A percentile compares a stretch with the other conserved stretches of the same genome.
Evolutionary conservation across 805 yeast genomes (phyloP).

Genomic region (Suhomyces kilbournensis): DNA sequence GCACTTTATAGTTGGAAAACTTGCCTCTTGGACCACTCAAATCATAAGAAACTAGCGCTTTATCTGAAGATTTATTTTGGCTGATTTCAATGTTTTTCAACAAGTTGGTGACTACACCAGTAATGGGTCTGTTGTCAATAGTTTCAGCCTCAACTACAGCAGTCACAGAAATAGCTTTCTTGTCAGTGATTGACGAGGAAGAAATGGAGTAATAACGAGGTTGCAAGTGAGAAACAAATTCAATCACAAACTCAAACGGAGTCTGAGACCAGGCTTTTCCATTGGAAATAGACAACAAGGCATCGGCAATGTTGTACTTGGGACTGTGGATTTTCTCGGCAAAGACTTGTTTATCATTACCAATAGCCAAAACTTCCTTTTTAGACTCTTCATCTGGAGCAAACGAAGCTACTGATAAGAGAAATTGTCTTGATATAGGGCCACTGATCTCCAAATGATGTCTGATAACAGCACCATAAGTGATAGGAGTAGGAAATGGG

Average conservation of each 20-base stretch:
- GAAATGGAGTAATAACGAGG: slow-evolving; percentile 97
- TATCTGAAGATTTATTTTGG: slow-evolving; percentile 42
- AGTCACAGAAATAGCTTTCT: slow-evolving; percentile 73
- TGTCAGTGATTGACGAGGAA: slow-evolving; percentile 78
- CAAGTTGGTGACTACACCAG: slow-evolving; percentile 91
- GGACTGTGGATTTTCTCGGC: slow-evolving; percentile 60
- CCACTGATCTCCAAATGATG: slow-evolving; percentile 90
- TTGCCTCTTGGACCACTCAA: slow-evolving; percentile 78
- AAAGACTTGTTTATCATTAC: slow-evolving; percentile 67
- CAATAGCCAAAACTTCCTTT: slow-evolving; percentile 47
- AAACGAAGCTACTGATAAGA: slow-evolving; percentile 69
- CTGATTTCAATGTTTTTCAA: slow-evolving; percentile 65
- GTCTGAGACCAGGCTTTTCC: slow-evolving; percentile 70
- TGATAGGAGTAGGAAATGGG: slow-evolving; percentile 77
- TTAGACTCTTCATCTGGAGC: slow-evolving; percentile 69
- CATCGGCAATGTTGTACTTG: slow-evolving; percentile 73
- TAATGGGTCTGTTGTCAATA: slow-evolving; percentile 33
- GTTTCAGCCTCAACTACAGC: slow-evolving; percentile 81
- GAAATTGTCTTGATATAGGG: slow-evolving; percentile 85
- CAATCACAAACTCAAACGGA: slow-evolving; percentile 83
- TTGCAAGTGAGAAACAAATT: slow-evolving; percentile 74
- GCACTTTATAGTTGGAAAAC: slow-evolving; percentile 58
- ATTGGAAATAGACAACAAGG: slow-evolving; percentile 56
- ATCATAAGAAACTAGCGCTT: slow-evolving; percentile 58
- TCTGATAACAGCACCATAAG: slow-evolving; percentile 83